Evolutionary conservation across 805 yeast genomes (phyloP), one percentile per base, ranked within the genome.

Genomic region (Saccharomyces mikatae): DNA sequence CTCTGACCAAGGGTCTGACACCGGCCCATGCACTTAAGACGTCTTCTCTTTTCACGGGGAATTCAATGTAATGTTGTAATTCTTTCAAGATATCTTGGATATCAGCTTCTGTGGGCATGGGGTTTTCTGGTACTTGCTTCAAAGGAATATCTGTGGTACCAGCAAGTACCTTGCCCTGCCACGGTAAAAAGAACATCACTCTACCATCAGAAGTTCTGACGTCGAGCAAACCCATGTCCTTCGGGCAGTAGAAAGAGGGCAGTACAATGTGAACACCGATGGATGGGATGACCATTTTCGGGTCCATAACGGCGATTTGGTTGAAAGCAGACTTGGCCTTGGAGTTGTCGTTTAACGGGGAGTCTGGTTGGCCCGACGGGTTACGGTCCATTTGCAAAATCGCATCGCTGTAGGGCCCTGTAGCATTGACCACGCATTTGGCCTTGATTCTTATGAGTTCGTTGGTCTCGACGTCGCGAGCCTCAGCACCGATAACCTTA

Each of bases 21-120:
- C 98, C 98, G 52, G 95, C 84, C 98, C 98, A 91, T 49, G 97
- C 96, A 66, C 94, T 86, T 61, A 87, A 77, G 46, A 91, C 97
- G 68, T 92, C 97, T 58, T 84, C 89, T 74, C 96, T 81, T 68
- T 86, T 80, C 49, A 91, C 96, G 48, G 89, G 89, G 78, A 91
- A 85, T 66, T 85, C 88, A 63, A 91, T 81, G 74, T 91, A 92
- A 72, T 87, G 89, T 74, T 88, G 95, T 70, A 91, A 78, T 73
- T 91, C 97, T 62, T 80, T 79, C 70, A 91, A 78, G 58, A 91
- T 88, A 70, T 89, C 96, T 65, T 84, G 83, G 60, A 91, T 89
- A 66, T 91, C 97, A 58, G 83, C 86, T 72, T 91, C 97, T 47
- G 84, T 76, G 29, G 98, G 96, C 51, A 82, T 79, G 54, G 97